phyloP scores from a whole-genome alignment of 2,329 filamentous ascomycete genomes.

The Colletotrichum horii region DNA sequence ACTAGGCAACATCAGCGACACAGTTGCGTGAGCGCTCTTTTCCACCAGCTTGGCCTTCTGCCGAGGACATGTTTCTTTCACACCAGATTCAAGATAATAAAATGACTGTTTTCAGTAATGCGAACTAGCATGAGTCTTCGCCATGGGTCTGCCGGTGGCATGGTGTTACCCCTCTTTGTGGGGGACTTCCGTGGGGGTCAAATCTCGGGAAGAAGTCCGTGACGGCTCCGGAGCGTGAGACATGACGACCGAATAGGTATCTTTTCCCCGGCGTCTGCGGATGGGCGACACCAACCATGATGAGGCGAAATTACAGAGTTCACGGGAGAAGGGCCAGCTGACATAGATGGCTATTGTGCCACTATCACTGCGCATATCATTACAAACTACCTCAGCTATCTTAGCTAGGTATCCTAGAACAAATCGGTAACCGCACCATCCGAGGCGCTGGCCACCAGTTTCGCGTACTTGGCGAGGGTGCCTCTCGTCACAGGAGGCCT shows the following conservation, averaged over 20 bases:
- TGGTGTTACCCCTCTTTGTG: not conserved
- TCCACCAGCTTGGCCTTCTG: not conserved
- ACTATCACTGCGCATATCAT: not conserved
- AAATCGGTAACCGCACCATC: constrained; percentile 87
- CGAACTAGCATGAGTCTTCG: not conserved
- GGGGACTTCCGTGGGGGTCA: not conserved
- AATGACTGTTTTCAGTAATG: accelerated
- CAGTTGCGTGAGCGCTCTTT: not conserved
- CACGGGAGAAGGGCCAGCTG: not conserved
- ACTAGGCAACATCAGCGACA: not conserved
- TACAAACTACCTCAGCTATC: not conserved
- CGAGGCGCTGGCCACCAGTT: constrained; percentile 87
- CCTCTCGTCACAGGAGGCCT: constrained; percentile 78
- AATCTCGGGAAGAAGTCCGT: not conserved
- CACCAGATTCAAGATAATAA: not conserved
- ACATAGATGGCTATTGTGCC: not conserved
- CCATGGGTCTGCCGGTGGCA: not conserved
- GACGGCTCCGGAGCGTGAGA: not conserved
- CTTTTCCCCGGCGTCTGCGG: not conserved
- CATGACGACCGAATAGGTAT: not conserved
- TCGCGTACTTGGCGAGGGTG: constrained; percentile 87
- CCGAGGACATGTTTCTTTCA: not conserved
- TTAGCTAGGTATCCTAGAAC: not conserved
- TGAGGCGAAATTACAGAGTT: not conserved
- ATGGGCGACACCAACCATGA: not conserved